Evolutionary conservation across 2,329 filamentous ascomycete species (phyloP).

Genomic region (Xylaria sp.): DNA sequence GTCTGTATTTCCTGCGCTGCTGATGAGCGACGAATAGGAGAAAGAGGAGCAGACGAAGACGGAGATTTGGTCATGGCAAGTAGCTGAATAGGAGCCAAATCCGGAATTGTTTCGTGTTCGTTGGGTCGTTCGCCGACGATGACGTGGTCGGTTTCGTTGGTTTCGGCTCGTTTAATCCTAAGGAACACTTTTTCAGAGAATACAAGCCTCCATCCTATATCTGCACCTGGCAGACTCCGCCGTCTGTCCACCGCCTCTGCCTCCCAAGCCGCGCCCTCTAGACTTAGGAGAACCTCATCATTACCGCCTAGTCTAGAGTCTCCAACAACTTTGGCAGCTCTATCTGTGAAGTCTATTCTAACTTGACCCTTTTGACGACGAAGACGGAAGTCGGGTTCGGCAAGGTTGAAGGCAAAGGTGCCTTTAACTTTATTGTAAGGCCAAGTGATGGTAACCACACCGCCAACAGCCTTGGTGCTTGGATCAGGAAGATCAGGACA

Average conservation of each 20-base stretch:
- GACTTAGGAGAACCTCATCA: slow-evolving; percentile 75
- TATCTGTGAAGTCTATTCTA: slow-evolving; percentile 77
- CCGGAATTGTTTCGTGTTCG: slow-evolving; percentile 24
- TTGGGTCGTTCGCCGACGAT: slow-evolving; percentile 62
- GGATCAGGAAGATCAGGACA: slow-evolving; percentile 59
- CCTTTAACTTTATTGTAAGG: slow-evolving; percentile 84
- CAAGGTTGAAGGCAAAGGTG: slow-evolving; percentile 81
- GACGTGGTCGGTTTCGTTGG: slow-evolving; percentile 61
- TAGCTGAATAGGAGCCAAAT: slow-evolving; percentile 10
- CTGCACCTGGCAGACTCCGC: slow-evolving; percentile 59
- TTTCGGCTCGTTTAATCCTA: slow-evolving; percentile 60
- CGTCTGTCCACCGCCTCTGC: slow-evolving; percentile 61
- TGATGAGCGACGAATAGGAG: slow-evolving; percentile 25
- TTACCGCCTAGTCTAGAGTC: slow-evolving; percentile 78
- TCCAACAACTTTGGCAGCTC: slow-evolving; percentile 75
- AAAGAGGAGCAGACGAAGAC: slow-evolving; percentile 9
- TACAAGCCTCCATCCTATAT: slow-evolving; percentile 68
- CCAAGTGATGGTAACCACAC: slow-evolving; percentile 87
- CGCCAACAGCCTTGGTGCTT: slow-evolving; percentile 65
- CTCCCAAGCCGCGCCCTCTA: slow-evolving; percentile 76
- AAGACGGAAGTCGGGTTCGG: slow-evolving; percentile 84
- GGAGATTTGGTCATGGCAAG: slow-evolving; percentile 1
- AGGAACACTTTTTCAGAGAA: slow-evolving; percentile 62
- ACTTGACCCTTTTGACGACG: slow-evolving; percentile 83
- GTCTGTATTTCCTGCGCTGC: slow-evolving; percentile 53